A percentile compares a stretch with the other conserved stretches of the same genome.
Conservation (phyloP, 257 asterid genomes). For the Capsicum rhomboideum region DNA sequence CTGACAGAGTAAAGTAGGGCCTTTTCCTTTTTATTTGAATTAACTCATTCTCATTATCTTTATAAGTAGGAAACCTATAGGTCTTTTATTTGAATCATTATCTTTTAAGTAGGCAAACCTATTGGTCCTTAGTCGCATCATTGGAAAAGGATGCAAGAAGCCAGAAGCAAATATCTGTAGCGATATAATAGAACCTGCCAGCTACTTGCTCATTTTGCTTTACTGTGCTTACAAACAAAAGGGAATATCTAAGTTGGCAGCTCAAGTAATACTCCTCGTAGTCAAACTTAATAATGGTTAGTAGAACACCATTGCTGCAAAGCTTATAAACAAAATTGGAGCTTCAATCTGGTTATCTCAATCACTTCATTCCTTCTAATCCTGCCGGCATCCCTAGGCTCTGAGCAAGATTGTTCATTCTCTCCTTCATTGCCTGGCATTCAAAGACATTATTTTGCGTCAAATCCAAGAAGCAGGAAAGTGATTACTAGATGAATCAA, state of each 20-base stretch:
- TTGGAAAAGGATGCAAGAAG: too few relatives aligned
- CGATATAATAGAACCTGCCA: too few relatives aligned
- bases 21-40: too few relatives aligned
- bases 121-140: too few relatives aligned
- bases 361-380: conserved; percentile 10
- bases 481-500: not conserved
- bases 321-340: not conserved
- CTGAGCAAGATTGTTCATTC: conserved; percentile 24
- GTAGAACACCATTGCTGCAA: not conserved
- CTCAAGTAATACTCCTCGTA: not conserved
- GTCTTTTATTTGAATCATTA: too few relatives aligned
- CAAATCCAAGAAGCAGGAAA: not conserved
- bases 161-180: too few relatives aligned
- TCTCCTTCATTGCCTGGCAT: conserved; percentile 20
- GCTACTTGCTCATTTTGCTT: not conserved
- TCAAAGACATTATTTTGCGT: not conserved
- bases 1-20: too few relatives aligned
- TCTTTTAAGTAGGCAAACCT: too few relatives aligned
- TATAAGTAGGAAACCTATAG: too few relatives aligned
- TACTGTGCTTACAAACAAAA: not conserved
- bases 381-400: conserved; percentile 27
- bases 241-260: not conserved
- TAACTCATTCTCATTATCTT: too few relatives aligned
- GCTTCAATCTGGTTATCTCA: not conserved
- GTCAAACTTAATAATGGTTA: not conserved